Base-by-base conservation (phyloP, 441 rosid genomes). In the Geranium incanum region DNA sequence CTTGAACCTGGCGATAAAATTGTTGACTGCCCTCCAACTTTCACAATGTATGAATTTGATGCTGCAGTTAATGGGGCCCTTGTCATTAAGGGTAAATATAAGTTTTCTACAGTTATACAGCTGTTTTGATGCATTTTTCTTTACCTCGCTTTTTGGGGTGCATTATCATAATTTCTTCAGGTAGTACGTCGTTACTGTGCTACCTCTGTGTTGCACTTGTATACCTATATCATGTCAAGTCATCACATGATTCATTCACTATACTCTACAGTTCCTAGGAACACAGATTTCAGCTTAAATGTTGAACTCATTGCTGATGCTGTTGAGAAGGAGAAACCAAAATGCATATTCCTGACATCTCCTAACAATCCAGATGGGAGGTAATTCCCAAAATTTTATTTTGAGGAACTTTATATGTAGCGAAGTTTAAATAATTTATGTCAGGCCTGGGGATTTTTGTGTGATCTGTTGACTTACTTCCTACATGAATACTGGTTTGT, bases 351-450 rank as follows among this genome's bases (percentile, higher is more conserved):
- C 78, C 82, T 95, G 71, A 95, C 99, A 39, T 90, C 96, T 67
- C 97, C 99, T n/a, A 95, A 95, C 78, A 95, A 95, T 76, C 99
- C 99, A 39, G 97, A 94, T 77, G 99, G 97, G 70, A 95, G 99
- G 99, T 92, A 78, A 72, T 36, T 69, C 39, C 4, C 70, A 45
- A 18, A 43, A 68, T 23, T 39, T 71, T 41, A 3, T 23, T 33
- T 69, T 38, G 13, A 39, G 39, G 3, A 28, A 23, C 8, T n/a
- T 52, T n/a, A 1, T 13, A 52, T 52, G 15, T 52, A 13, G 60
- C 2, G 5, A 52, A 52, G 16, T 52, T 52, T 13, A 5, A n/a
- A 7, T 52, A 15, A 48, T 48, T 9, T 11, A 48, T 48, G 57
- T 13, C 57, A 12, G 12, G 15, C n/a, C 57, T 12, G 43, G 43